Evolutionary conservation across 208 protist species (phyloP).

Genomic region (Trypanosoma theileri): DNA sequence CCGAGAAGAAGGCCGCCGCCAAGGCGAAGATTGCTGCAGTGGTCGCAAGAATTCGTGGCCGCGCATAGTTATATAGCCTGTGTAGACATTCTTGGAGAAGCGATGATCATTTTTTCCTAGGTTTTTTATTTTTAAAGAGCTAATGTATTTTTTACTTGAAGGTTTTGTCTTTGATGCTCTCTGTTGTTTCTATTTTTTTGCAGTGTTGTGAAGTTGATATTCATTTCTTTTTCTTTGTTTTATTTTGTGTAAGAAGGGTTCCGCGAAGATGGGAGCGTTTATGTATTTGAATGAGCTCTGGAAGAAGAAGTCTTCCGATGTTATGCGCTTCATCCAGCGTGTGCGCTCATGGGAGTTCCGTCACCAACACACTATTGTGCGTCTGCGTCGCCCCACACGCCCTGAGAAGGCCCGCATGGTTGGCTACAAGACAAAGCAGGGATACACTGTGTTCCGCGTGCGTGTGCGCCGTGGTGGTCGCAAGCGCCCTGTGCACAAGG

Average conservation of each 20-base stretch:
- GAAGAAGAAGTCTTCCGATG: conserved; percentile 99
- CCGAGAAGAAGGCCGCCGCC: conserved; percentile 56
- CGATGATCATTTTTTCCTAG: conserved; percentile 12
- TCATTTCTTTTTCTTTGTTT: conserved; percentile 22
- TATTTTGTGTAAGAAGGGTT: conserved; percentile 24
- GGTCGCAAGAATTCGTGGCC: conserved; percentile 47
- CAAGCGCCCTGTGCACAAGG: conserved; percentile 97
- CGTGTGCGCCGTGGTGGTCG: conserved; percentile 98
- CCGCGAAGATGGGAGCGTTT: conserved; percentile 96
- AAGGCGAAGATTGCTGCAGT: conserved; percentile 70
- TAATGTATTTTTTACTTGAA: conserved; percentile 10
- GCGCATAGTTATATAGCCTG: conserved; percentile 1
- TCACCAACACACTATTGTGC: conserved; percentile 91
- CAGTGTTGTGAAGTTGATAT: conserved; percentile 1
- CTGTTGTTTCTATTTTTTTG: conserved; percentile 11
- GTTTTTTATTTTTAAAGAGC: conserved; percentile 22
- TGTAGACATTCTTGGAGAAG: background rate
- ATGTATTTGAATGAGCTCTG: conserved; percentile 99
- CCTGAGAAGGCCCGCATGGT: conserved; percentile 99
- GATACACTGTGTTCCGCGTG: conserved; percentile 99
- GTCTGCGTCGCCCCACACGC: conserved; percentile 96
- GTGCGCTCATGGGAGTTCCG: conserved; percentile 99
- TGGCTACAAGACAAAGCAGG: conserved; percentile 99
- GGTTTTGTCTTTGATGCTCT: conserved; percentile 3
- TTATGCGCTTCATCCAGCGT: conserved; percentile 98